phyloP scores from a whole-genome alignment of 257 asterid genomes.

The Anisodus tanguticus region DNA sequence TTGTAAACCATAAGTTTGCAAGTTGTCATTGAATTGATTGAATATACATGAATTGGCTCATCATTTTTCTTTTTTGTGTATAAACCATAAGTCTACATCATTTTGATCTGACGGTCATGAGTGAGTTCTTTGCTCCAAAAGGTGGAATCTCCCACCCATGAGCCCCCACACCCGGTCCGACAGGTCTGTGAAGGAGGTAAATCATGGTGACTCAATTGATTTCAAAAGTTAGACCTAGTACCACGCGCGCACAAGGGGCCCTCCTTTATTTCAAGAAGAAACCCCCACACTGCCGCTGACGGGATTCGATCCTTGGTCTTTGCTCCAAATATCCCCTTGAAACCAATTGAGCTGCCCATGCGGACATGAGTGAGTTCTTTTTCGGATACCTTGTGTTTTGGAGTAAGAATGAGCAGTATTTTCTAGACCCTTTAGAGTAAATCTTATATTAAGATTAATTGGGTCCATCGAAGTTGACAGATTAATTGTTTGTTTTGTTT shows the following conservation, averaged over 20 bases:
- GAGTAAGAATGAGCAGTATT: neutral
- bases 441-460: neutral
- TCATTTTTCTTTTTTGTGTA: neutral
- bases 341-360: too few relatives aligned
- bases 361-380: constrained; percentile 24
- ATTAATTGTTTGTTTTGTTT: neutral
- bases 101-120: constrained; percentile 29
- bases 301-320: too few relatives aligned
- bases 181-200: too few relatives aligned
- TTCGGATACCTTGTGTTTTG: constrained; percentile 24
- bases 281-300: too few relatives aligned
- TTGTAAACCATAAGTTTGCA: constrained; percentile 22
- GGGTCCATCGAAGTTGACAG: constrained; percentile 22
- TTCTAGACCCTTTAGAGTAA: constrained; percentile 7
- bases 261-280: too few relatives aligned
- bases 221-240: too few relatives aligned
- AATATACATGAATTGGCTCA: constrained; percentile 21
- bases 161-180: too few relatives aligned
- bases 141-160: too few relatives aligned
- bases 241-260: too few relatives aligned
- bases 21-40: constrained; percentile 26
- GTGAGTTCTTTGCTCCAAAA: too few relatives aligned
- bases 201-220: too few relatives aligned
- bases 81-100: constrained; percentile 18
- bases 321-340: too few relatives aligned